These are phyloP conservation scores for Aspergillus hortae DNA, from an alignment of 2,329 filamentous ascomycete genomes.

Conservation along the genomic window DNA sequence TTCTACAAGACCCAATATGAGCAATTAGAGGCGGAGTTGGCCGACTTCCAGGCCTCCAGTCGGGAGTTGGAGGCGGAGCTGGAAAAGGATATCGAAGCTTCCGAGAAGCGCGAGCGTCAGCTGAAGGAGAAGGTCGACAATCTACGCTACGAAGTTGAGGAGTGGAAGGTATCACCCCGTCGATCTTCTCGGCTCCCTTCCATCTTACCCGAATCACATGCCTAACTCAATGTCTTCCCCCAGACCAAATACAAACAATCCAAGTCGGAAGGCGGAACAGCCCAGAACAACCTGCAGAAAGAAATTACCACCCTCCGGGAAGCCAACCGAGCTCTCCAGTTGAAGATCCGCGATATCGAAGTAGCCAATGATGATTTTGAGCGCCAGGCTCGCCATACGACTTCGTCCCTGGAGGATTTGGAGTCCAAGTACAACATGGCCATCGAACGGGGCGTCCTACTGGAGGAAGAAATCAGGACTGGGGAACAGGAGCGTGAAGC, in stretches of 20 bases:
- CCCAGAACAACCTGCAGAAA: slow-evolving; percentile 85
- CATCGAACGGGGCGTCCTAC: slow-evolving; percentile 85
- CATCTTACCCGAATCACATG: too few species aligned
- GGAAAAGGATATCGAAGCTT: slow-evolving; percentile 92
- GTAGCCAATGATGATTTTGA: slow-evolving; percentile 98
- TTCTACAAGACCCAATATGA: slow-evolving; percentile 98
- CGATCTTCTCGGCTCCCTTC: neutral
- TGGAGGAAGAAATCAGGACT: slow-evolving; percentile 90
- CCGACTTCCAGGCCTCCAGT: slow-evolving; percentile 91
- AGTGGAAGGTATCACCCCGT: slow-evolving; percentile 76
- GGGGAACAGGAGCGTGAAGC: slow-evolving; percentile 89
- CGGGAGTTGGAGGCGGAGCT: slow-evolving; percentile 91
- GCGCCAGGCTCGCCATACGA: slow-evolving; percentile 90
- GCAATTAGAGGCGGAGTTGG: slow-evolving; percentile 82
- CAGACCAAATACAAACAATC: slow-evolving; percentile 95
- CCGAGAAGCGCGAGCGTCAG: slow-evolving; percentile 85
- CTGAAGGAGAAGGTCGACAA: slow-evolving; percentile 84
- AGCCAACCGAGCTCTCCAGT: slow-evolving; percentile 72
- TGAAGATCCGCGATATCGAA: slow-evolving; percentile 88
- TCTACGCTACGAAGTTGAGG: slow-evolving; percentile 84
- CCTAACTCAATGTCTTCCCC: slow-evolving; percentile 7
- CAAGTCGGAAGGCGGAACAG: slow-evolving; percentile 79
- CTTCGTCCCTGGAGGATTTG: slow-evolving; percentile 91
- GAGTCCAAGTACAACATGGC: slow-evolving; percentile 96
- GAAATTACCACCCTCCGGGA: slow-evolving; percentile 92